These are phyloP conservation scores for Quercus rubra DNA, from an alignment of 306 rosid genomes.

Conservation along the genomic window DNA sequence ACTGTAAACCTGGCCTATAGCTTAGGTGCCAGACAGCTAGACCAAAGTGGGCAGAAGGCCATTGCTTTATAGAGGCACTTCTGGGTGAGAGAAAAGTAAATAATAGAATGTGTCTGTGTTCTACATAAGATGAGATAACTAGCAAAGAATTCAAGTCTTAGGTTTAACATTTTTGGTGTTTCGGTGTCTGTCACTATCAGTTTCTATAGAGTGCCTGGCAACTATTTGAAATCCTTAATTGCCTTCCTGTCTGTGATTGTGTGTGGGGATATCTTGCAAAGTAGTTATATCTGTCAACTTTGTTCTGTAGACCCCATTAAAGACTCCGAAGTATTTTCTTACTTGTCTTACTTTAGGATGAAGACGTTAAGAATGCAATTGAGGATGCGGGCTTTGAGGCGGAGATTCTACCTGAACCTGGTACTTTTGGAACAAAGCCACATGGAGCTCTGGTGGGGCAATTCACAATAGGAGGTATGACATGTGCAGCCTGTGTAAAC, in stretches of 20 bases:
- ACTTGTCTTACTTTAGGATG: constrained; percentile 53
- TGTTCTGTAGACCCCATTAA: constrained; percentile 6
- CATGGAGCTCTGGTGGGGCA: constrained; percentile 72
- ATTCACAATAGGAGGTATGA: constrained; percentile 94
- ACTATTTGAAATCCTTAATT: background rate
- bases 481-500: constrained; percentile 98
- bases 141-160: background rate
- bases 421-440: constrained; percentile 46
- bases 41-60: background rate
- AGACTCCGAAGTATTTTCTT: constrained; percentile 17
- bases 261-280: background rate
- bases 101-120: background rate
- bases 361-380: constrained; percentile 77
- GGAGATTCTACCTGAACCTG: constrained; percentile 76
- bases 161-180: background rate
- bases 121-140: background rate
- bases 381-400: constrained; percentile 99
- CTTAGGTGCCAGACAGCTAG: background rate
- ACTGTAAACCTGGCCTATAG: background rate
- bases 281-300: background rate
- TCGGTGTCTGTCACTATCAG: background rate
- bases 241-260: background rate
- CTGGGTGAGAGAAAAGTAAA: background rate
- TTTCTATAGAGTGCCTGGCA: background rate
- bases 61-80: background rate